phyloP scores from a whole-genome alignment of 257 asterid genomes.

The Capsicum chinense region DNA sequence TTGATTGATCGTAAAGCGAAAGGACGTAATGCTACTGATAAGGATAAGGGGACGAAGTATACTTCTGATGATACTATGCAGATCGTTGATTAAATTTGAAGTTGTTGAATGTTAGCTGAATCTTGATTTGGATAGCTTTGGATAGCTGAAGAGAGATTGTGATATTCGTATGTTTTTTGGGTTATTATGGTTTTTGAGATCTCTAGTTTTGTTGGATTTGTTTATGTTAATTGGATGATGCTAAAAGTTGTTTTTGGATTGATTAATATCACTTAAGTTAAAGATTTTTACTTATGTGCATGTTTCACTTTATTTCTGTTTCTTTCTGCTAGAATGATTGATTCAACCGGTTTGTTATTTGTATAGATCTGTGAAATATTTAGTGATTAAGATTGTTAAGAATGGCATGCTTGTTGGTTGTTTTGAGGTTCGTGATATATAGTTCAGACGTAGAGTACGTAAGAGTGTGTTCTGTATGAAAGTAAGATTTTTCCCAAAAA shows the following conservation, averaged over 20 bases:
- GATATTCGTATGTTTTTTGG: not conserved
- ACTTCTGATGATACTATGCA: slow-evolving; percentile 75
- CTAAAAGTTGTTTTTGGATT: slow-evolving; percentile 9
- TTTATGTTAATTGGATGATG: not conserved
- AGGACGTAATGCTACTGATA: slow-evolving; percentile 73
- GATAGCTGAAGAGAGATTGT: no score
- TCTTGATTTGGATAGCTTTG: no score
- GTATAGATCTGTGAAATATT: not conserved
- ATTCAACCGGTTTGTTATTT: not conserved
- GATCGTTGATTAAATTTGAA: slow-evolving; percentile 49
- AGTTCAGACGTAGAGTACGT: not conserved
- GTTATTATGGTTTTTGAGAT: not conserved
- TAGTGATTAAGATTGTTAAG: not conserved
- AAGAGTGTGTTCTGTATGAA: no score
- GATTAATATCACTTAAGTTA: not conserved
- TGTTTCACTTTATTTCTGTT: not conserved
- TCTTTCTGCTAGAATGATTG: not conserved
- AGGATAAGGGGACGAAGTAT: slow-evolving; percentile 74
- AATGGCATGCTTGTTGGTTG: not conserved
- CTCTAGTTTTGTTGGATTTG: not conserved
- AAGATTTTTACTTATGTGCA: not conserved
- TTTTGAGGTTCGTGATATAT: not conserved
- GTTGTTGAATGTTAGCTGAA: no score
- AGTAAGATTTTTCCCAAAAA: no score
- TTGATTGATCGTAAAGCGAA: slow-evolving; percentile 72